Conservation (phyloP, 148 eudicot species). For the Euryodendron excelsum region DNA sequence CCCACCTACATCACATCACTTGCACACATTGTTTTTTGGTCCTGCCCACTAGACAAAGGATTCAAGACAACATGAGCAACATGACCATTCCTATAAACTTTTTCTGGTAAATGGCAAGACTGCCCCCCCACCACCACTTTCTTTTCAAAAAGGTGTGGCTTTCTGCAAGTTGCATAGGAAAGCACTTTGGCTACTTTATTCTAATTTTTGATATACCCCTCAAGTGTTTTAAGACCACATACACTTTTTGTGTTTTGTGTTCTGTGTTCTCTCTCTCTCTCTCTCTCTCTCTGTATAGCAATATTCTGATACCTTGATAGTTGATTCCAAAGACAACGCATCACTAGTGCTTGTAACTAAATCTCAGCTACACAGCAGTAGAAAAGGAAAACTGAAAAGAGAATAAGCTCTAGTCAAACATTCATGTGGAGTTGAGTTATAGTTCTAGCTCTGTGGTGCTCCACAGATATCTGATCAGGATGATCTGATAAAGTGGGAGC, state of each 20-base stretch:
- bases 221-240: slow-evolving; percentile 20
- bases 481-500: neutral
- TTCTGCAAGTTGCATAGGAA: slow-evolving; percentile 33
- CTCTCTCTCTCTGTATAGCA: slow-evolving; percentile 1
- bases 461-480: slow-evolving; percentile 13
- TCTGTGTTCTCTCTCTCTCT: neutral
- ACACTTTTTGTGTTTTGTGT: slow-evolving; percentile 5
- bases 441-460: neutral
- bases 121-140: slow-evolving; percentile 45
- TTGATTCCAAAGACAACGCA: slow-evolving; percentile 7
- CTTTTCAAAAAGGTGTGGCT: slow-evolving; percentile 21
- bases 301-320: slow-evolving; percentile 34
- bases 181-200: slow-evolving; percentile 35
- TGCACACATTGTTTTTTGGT: slow-evolving; percentile 25
- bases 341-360: neutral
- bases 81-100: slow-evolving; percentile 19
- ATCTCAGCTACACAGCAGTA: neutral
- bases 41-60: slow-evolving; percentile 33
- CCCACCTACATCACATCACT: slow-evolving; percentile 26
- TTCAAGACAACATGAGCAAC: slow-evolving; percentile 22
- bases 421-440: neutral
- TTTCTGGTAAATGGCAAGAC: slow-evolving; percentile 27
- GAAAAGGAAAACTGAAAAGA: neutral
- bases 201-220: slow-evolving; percentile 25
- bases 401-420: slow-evolving; percentile 1